These are phyloP conservation scores for Pyrrhoderma lamaoense DNA, from an alignment of 1,284 basidiomycete species.

Conservation along the genomic window DNA sequence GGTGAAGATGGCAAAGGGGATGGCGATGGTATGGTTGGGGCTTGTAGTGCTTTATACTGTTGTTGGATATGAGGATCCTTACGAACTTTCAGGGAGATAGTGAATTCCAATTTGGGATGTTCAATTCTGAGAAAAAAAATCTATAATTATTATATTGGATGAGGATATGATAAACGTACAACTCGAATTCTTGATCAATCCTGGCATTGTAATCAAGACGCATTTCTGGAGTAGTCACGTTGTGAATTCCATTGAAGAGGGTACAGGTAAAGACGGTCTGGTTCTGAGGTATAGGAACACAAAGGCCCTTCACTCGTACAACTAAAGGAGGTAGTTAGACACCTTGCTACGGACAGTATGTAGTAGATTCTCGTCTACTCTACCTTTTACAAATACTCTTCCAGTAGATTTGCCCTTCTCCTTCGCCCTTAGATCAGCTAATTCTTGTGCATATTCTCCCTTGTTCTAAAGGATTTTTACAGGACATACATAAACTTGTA, in stretches of 20 bases:
- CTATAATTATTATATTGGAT: not conserved
- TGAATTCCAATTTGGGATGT: conserved; percentile 86
- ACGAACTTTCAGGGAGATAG: conserved; percentile 75
- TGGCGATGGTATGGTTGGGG: conserved; percentile 38
- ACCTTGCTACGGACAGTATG: no score
- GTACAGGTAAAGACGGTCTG: conserved; percentile 80
- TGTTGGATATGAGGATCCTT: conserved; percentile 75
- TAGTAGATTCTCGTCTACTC: conserved; percentile 19
- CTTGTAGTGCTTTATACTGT: conserved; percentile 55
- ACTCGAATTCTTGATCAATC: conserved; percentile 91
- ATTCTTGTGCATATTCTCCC: conserved; percentile 90
- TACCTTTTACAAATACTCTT: conserved; percentile 91
- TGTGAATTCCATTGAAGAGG: conserved; percentile 95
- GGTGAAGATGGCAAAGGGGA: conserved; percentile 29
- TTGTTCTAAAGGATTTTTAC: conserved; percentile 25
- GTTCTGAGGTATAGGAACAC: conserved; percentile 68
- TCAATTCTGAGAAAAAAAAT: conserved; percentile 53
- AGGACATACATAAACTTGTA: not conserved
- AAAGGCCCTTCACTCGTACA: conserved; percentile 65
- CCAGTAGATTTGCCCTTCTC: conserved; percentile 80
- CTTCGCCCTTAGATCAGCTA: conserved; percentile 71
- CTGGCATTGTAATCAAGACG: conserved; percentile 53
- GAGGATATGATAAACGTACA: conserved; percentile 47
- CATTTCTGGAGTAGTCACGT: conserved; percentile 85
- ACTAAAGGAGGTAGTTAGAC: conserved; percentile 39